These are phyloP conservation scores for Annona squamosa DNA, from an alignment of 164 flowering plant genomes.

Conservation along the genomic window DNA sequence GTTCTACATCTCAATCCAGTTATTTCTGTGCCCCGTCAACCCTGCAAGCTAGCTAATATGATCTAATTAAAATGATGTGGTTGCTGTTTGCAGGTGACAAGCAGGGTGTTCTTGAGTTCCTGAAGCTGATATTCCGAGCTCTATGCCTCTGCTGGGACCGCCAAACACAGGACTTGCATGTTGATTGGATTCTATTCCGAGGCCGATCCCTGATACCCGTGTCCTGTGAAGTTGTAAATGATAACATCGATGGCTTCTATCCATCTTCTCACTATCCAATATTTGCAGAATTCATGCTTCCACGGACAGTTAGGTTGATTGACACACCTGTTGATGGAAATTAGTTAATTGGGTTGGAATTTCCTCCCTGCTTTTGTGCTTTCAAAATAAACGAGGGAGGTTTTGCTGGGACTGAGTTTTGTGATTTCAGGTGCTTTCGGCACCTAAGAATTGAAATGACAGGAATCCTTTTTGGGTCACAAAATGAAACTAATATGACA, in stretches of 20 bases:
- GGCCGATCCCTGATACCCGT: conserved; percentile 81
- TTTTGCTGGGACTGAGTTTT: not conserved
- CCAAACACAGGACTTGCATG: conserved; percentile 90
- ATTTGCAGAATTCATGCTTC: conserved; percentile 84
- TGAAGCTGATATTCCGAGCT: conserved; percentile 80
- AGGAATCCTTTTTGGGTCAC: not conserved
- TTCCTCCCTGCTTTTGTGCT: not conserved
- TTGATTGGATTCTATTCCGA: conserved; percentile 87
- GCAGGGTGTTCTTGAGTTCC: conserved; percentile 73
- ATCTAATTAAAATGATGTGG: not conserved
- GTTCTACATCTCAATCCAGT: not conserved
- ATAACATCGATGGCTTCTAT: conserved; percentile 71
- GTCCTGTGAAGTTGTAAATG: conserved; percentile 74
- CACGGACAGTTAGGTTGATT: conserved; percentile 66
- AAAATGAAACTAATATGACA: not conserved
- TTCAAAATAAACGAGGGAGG: not conserved
- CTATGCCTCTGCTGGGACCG: conserved; percentile 99
- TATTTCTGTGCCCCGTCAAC: not conserved
- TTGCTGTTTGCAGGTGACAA: conserved; percentile 57
- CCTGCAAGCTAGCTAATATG: not conserved
- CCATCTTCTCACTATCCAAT: conserved; percentile 94
- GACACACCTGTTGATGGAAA: conserved; percentile 34
- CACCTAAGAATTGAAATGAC: not conserved
- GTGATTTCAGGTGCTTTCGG: conserved; percentile 1
- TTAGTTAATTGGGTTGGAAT: not conserved